Conservation (phyloP, 1,284 basidiomycete species). For the Mrakiaceae sp. region DNA sequence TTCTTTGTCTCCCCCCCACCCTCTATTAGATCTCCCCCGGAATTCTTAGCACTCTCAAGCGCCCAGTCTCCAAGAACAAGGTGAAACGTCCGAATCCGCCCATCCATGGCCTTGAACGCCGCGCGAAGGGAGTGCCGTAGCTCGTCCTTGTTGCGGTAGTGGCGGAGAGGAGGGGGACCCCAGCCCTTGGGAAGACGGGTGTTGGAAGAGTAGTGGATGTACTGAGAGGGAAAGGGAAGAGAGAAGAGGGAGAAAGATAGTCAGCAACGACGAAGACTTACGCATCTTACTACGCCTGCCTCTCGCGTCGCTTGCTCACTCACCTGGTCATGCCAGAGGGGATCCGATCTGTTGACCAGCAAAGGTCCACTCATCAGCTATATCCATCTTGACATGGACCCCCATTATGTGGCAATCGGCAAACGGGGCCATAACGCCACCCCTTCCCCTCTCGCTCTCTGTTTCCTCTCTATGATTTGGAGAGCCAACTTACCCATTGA, state of each 20-base stretch:
- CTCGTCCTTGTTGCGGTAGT: slow-evolving; percentile 10
- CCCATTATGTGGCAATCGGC: background rate
- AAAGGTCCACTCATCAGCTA: too few species aligned
- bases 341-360: background rate
- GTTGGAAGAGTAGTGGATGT: background rate
- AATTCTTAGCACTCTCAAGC: background rate
- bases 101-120: background rate
- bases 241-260: background rate
- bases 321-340: slow-evolving; percentile 6
- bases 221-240: background rate
- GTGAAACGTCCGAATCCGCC: slow-evolving; percentile 5
- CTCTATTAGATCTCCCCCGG: background rate
- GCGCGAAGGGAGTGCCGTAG: slow-evolving; percentile 9
- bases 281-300: background rate
- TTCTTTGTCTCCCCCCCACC: background rate
- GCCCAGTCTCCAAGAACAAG: slow-evolving; percentile 15
- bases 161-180: slow-evolving; percentile 4
- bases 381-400: background rate
- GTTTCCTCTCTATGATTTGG: too few species aligned
- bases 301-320: background rate
- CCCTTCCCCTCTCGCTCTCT: too few species aligned
- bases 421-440: too few species aligned
- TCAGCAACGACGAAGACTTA: too few species aligned
- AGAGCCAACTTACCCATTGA: slow-evolving; percentile 1
- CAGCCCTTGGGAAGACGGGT: background rate